phyloP scores from a whole-genome alignment of 169 alveolate species.

The Cryptosporidium bovis region DNA sequence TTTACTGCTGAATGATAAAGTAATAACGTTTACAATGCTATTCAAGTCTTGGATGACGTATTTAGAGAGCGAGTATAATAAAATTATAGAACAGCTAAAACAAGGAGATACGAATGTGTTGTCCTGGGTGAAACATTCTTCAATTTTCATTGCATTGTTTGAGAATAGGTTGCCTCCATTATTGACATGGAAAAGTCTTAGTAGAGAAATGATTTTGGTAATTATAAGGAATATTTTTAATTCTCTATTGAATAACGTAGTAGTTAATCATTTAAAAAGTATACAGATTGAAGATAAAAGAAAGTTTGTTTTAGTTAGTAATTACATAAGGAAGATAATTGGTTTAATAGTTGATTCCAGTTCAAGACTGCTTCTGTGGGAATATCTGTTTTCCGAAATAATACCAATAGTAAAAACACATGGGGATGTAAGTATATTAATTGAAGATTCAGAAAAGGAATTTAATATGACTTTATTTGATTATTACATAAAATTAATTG shows the following conservation, averaged over 20 bases:
- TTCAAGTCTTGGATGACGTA: conserved; percentile 59
- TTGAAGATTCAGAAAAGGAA: background rate
- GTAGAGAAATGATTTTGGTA: conserved; percentile 9
- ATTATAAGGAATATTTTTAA: conserved; percentile 42
- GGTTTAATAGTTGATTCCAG: conserved; percentile 33
- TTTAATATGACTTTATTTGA: background rate
- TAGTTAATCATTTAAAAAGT: background rate
- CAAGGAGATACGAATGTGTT: background rate
- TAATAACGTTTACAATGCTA: conserved; percentile 17
- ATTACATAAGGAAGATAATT: conserved; percentile 1
- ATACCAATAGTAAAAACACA: conserved; percentile 24
- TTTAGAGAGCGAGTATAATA: conserved; percentile 39
- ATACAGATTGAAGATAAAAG: background rate
- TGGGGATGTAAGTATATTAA: background rate
- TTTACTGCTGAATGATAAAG: conserved; percentile 30
- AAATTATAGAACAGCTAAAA: conserved; percentile 25
- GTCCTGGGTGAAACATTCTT: conserved; percentile 20
- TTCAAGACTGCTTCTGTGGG: conserved; percentile 30
- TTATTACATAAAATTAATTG: conserved; percentile 1
- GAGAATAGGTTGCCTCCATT: conserved; percentile 48
- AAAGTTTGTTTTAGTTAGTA: background rate
- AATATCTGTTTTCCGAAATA: conserved; percentile 32
- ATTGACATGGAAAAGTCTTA: conserved; percentile 52
- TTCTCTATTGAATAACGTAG: conserved; percentile 23
- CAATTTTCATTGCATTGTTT: conserved; percentile 31